Evolutionary conservation across 768 basidiomycete species (phyloP).

Genomic region (Chlorophyllum brunneum): DNA sequence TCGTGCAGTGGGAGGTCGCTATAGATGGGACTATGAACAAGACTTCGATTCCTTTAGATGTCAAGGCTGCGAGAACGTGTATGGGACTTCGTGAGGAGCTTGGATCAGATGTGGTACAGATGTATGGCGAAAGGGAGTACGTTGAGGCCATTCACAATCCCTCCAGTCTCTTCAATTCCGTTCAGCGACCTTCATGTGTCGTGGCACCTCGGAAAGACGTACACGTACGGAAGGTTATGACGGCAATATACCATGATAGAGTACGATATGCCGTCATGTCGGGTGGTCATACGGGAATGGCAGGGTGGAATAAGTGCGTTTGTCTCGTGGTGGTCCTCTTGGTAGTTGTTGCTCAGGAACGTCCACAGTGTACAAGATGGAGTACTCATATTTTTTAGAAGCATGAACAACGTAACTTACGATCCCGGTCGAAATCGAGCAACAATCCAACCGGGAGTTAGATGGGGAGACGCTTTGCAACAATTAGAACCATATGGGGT

Average conservation of each 20-base stretch:
- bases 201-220: conserved; percentile 27
- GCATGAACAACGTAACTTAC: conserved; percentile 36
- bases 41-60: neutral
- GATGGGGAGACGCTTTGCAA: conserved; percentile 36
- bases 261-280: conserved; percentile 39
- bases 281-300: conserved; percentile 38
- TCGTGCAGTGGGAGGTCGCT: neutral
- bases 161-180: conserved; percentile 34
- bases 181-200: conserved; percentile 30
- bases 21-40: neutral
- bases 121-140: conserved; percentile 1
- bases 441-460: conserved; percentile 38
- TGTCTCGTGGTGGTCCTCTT: neutral
- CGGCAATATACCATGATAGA: conserved; percentile 28
- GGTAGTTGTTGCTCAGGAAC: conserved; percentile 3
- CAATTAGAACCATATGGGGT: conserved; percentile 34
- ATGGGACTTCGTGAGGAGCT: conserved; percentile 5
- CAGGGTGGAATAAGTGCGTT: conserved; percentile 41
- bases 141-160: conserved; percentile 14
- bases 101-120: conserved; percentile 6
- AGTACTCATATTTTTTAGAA: conserved; percentile 33
- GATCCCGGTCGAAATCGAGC: conserved; percentile 31
- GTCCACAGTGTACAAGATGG: conserved; percentile 31
- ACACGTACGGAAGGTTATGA: conserved; percentile 36
- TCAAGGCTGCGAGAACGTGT: neutral